Conservation (phyloP, 2,329 filamentous ascomycete genomes). For the Phaeosphaeriaceae sp. region DNA sequence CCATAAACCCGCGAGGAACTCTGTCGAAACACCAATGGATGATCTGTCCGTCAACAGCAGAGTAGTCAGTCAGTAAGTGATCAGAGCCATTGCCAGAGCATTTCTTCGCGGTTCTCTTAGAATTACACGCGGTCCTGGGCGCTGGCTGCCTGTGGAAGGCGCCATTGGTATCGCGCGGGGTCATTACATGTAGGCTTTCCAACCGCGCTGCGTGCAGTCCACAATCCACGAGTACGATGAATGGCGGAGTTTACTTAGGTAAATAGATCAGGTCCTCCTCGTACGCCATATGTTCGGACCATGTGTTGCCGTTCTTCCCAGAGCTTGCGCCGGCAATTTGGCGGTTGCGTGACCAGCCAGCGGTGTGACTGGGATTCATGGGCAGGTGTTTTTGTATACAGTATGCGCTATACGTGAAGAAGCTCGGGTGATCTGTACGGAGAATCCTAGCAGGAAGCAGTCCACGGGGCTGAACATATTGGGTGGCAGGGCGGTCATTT, state of each 20-base stretch:
- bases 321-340: not conserved
- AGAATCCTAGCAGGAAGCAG: not conserved
- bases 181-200: not conserved
- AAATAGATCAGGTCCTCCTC: not conserved
- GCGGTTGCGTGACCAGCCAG: not conserved
- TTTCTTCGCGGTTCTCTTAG: not conserved
- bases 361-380: not conserved
- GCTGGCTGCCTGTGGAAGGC: not conserved
- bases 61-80: not conserved
- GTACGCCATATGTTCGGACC: not conserved
- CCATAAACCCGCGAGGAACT: not conserved
- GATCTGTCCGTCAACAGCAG: not conserved
- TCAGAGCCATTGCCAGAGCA: not conserved
- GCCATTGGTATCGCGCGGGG: not conserved
- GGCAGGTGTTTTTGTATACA: not conserved
- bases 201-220: not conserved
- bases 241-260: not conserved
- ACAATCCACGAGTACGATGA: not conserved
- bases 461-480: not conserved
- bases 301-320: not conserved
- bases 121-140: not conserved
- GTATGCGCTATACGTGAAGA: not conserved
- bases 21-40: not conserved
- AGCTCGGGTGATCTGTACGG: not conserved
- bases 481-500: not conserved